Conservation (phyloP, 305 asterid species). For the Fraxinus greggii region DNA sequence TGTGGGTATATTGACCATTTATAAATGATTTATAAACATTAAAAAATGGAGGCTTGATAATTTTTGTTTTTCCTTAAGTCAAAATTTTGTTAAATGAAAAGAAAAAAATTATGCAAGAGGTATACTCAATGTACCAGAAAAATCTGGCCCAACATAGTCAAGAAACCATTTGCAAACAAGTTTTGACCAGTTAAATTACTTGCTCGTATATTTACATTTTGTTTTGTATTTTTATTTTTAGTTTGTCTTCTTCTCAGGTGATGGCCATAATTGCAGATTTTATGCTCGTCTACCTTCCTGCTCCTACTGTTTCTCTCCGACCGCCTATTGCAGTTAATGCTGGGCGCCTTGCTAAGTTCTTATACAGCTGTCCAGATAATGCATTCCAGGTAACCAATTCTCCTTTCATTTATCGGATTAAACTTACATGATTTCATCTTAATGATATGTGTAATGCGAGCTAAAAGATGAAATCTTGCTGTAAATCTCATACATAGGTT, state of each 20-base stretch:
- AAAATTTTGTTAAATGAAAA: background rate
- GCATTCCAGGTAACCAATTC: constrained; percentile 65
- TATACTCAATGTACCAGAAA: background rate
- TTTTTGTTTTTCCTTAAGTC: background rate
- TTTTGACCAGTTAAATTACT: background rate
- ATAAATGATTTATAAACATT: too few species aligned
- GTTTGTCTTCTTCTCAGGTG: constrained; percentile 44
- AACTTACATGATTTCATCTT: background rate
- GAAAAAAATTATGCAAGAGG: background rate
- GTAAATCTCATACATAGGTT: constrained; percentile 41
- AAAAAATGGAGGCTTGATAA: too few species aligned
- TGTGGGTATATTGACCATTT: background rate
- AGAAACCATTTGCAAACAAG: background rate
- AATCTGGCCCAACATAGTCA: background rate
- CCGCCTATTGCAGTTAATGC: constrained; percentile 65
- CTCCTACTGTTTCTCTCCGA: constrained; percentile 89
- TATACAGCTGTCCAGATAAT: constrained; percentile 73
- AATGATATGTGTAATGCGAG: constrained; percentile 5
- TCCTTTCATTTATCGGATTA: background rate
- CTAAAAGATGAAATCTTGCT: constrained; percentile 19
- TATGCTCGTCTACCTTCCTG: constrained; percentile 97
- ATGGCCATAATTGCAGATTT: constrained; percentile 96
- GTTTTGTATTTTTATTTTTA: background rate
- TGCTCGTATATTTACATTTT: background rate
- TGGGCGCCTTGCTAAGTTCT: constrained; percentile 73